Conservation (phyloP, 768 basidiomycete genomes). For the Harrya chromipes region DNA sequence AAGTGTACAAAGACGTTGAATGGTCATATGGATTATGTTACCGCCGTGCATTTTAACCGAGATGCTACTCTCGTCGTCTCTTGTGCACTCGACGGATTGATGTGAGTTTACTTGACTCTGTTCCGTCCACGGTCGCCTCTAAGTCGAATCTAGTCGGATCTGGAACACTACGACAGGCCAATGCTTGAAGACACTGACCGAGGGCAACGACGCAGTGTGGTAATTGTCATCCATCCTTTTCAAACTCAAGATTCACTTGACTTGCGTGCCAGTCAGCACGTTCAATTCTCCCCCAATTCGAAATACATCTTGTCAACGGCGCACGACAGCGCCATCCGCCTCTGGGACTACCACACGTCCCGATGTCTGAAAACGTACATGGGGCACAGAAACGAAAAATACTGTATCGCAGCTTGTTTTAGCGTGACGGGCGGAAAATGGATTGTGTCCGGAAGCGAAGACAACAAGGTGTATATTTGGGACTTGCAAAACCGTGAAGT, state of each 20-base stretch:
- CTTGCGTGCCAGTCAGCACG: conserved; percentile 62
- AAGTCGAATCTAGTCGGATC: conserved; percentile 64
- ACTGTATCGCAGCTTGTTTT: conserved; percentile 81
- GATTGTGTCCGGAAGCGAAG: conserved; percentile 91
- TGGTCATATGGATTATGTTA: conserved; percentile 93
- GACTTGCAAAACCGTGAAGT: conserved; percentile 86
- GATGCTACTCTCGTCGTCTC: conserved; percentile 92
- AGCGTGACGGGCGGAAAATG: conserved; percentile 83
- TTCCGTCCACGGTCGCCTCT: not conserved
- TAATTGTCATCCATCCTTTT: conserved; percentile 26
- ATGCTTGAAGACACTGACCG: conserved; percentile 93
- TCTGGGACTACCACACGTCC: conserved; percentile 94
- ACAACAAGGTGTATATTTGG: conserved; percentile 87
- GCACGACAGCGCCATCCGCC: conserved; percentile 86
- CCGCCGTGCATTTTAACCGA: conserved; percentile 89
- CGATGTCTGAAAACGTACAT: conserved; percentile 88
- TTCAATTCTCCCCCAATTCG: conserved; percentile 93
- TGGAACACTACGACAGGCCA: conserved; percentile 94
- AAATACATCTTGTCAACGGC: conserved; percentile 93
- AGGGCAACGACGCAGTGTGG: conserved; percentile 85
- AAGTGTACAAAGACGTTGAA: conserved; percentile 83
- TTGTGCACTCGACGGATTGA: conserved; percentile 88
- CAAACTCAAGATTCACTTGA: not conserved
- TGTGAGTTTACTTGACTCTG: conserved; percentile 51
- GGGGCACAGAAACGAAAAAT: conserved; percentile 80